Percentiles rank a stretch among this genome's conserved stretches.
Evolutionary conservation across 75 land plant species (phyloP).

Genomic region (Larix kaempferi): DNA sequence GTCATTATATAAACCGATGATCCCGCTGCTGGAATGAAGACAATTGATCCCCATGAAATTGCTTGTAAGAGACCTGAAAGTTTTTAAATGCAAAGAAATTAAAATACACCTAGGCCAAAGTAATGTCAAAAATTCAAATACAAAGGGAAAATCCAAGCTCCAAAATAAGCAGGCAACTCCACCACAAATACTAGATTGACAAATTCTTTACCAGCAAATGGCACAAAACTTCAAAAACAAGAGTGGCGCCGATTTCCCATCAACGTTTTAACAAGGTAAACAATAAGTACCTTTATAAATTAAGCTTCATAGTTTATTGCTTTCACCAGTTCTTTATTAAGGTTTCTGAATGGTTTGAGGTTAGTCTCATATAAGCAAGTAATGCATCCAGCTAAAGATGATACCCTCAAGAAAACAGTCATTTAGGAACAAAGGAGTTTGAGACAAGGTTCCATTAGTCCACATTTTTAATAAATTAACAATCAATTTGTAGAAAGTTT

Average conservation of each 20-base stretch:
- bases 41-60: constrained; percentile 77
- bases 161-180: background rate
- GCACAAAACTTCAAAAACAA: background rate
- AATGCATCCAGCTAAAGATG: background rate
- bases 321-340: background rate
- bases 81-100: constrained; percentile 1
- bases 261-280: background rate
- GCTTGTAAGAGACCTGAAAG: constrained; percentile 74
- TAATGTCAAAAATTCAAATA: background rate
- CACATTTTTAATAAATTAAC: background rate
- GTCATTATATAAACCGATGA: constrained; percentile 47
- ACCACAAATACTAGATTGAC: background rate
- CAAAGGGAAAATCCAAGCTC: background rate
- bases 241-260: background rate
- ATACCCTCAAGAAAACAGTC: background rate
- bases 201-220: background rate
- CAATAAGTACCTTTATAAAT: background rate
- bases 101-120: background rate
- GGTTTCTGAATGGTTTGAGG: background rate
- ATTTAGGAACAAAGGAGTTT: background rate
- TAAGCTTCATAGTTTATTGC: constrained; percentile 1
- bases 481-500: background rate
- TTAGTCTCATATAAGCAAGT: no score
- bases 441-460: background rate
- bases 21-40: constrained; percentile 30